Evolutionary conservation across 805 yeast genomes (phyloP).

Genomic region (Saturnispora gosingensis): DNA sequence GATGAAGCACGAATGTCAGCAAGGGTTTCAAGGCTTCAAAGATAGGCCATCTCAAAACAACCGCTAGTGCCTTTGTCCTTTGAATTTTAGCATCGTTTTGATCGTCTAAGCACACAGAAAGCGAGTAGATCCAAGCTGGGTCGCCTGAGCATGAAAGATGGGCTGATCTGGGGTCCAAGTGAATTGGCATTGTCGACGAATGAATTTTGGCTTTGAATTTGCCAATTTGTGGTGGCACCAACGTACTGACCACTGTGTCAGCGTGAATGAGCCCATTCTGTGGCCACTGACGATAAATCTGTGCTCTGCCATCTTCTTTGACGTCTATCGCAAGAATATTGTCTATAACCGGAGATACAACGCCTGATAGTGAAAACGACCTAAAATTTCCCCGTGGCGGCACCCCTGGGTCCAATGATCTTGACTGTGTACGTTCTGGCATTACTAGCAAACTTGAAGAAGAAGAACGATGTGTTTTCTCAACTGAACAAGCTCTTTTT

Average conservation of each 20-base stretch:
- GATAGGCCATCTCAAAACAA: slow-evolving; percentile 34
- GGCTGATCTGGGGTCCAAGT: not conserved
- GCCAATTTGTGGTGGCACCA: not conserved
- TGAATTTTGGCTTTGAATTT: not conserved
- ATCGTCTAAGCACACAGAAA: slow-evolving; percentile 28
- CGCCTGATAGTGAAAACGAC: not conserved
- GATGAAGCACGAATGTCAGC: slow-evolving; percentile 37
- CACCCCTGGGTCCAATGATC: not conserved
- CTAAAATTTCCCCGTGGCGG: not conserved
- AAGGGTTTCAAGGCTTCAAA: slow-evolving; percentile 43
- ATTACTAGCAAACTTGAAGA: not conserved
- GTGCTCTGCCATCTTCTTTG: not conserved
- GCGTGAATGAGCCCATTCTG: not conserved
- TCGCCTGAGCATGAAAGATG: not conserved
- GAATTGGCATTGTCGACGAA: not conserved
- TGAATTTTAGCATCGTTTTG: not conserved
- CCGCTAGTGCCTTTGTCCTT: slow-evolving; percentile 36
- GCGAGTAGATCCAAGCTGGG: not conserved
- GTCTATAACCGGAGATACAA: not conserved
- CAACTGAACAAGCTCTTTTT: not conserved
- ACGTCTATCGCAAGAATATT: not conserved
- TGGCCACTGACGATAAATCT: not conserved
- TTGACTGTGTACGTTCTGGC: not conserved
- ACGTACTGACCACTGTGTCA: not conserved
- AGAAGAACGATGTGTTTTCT: not conserved